Evolutionary conservation across 805 yeast genomes (phyloP), one percentile per base, ranked within the genome.

Genomic region (Metschnikowia vanudenii): DNA sequence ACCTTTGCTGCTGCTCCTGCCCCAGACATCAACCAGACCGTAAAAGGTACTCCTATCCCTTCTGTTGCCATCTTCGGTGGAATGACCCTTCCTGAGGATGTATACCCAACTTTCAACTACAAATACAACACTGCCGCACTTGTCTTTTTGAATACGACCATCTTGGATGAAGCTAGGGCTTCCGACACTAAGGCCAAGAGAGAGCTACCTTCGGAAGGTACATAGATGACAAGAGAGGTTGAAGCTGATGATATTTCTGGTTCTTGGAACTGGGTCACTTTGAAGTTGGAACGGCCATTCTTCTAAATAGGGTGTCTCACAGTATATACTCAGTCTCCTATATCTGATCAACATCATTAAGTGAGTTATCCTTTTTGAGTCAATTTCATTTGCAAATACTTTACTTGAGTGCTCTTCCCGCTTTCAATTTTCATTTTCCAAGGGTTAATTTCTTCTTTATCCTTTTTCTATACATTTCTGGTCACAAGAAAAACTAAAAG

Each of bases 131-230:
- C 51, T 12, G 31, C 47, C 10, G 35, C 48, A 8, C 37, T 54
- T 34, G 47, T 54, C 14, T 46, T 54, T 34, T 49, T 54, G 46
- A 54, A 54, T 47, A 33, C 49, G 43, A 54, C 58, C 17, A 31
- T 49, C 16, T 43, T 54, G 54, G 53, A 48, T 3, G 47, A 52
- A 22, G 55, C 51, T 17, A 49, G 52, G 30, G 37, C 43, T 16
- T 39, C 37, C 12, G 34, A 46, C 28, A 49, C 51, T 17, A n/a
- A n/a, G n/a, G n/a, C n/a, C n/a, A n/a, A n/a, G n/a, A n/a, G n/a
- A n/a, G 46, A 41, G 6, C 37, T 41, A 3, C 37, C 43, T 33
- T 37, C 51, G 30, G 26, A 17, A 4, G 35, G 18, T 31, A 47
- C 34, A 4, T 40, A 53, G 40, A 35, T 34, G 13, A 55, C 46